A percentile compares a stretch with the other conserved stretches of the same genome.
Conservation (phyloP, 1,139 yeast species). For the Candida tunisiensis region DNA sequence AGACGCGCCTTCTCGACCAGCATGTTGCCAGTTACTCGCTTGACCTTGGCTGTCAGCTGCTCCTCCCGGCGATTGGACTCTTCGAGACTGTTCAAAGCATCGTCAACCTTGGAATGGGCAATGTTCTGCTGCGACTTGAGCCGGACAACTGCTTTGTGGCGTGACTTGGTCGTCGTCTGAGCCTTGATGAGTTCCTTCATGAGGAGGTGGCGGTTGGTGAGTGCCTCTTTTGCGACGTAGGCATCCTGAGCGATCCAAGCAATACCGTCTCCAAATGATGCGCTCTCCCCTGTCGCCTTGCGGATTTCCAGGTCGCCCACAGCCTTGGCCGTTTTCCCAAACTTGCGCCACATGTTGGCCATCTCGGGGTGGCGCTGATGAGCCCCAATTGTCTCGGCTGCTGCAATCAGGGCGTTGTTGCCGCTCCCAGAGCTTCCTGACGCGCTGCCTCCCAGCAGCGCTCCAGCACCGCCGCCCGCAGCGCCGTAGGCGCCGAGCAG, state of each 20-base stretch:
- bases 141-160: constrained; percentile 59
- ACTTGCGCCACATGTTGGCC: constrained; percentile 68
- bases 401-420: no score
- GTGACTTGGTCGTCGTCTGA: constrained; percentile 52
- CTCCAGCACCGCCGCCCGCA: no score
- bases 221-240: constrained; percentile 77
- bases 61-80: constrained; percentile 69
- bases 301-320: constrained; percentile 67
- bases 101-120: constrained; percentile 82
- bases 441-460: no score
- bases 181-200: constrained; percentile 82
- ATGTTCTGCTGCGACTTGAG: constrained; percentile 60
- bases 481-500: no score
- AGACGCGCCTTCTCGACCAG: constrained; percentile 50
- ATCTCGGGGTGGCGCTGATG: constrained; percentile 47
- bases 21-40: constrained; percentile 78
- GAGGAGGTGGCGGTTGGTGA: constrained; percentile 79
- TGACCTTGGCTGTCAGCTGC: constrained; percentile 54
- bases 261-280: constrained; percentile 64
- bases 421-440: no score
- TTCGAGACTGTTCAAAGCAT: constrained; percentile 67
- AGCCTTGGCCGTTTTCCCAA: constrained; percentile 49
- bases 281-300: constrained; percentile 58
- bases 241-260: constrained; percentile 53
- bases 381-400: constrained; percentile 33